These are phyloP conservation scores for Giardia duodenalis DNA, from an alignment of 208 protist genomes.

Conservation along the genomic window DNA sequence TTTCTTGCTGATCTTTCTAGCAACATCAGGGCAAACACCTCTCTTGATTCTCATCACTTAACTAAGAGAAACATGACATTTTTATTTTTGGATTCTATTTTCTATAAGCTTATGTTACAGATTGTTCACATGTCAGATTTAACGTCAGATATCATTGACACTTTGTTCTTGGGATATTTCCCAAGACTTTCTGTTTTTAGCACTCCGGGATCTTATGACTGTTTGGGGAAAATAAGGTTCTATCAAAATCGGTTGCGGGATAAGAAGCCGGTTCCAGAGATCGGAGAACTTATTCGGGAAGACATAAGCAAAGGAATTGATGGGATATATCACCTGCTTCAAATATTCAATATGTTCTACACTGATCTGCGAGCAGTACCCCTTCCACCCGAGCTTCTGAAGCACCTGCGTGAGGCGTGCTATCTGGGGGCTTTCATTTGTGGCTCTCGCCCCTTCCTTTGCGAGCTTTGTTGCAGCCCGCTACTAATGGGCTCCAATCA, in stretches of 20 bases:
- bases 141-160: not conserved
- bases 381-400: no score
- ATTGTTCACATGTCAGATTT: not conserved
- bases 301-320: not conserved
- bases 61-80: not conserved
- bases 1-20: not conserved
- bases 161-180: not conserved
- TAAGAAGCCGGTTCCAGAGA: not conserved
- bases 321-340: not conserved
- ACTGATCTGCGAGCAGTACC: no score
- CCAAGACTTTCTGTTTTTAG: not conserved
- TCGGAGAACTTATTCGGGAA: not conserved
- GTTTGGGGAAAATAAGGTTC: not conserved
- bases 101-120: not conserved
- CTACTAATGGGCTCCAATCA: not conserved
- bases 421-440: not conserved
- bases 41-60: not conserved
- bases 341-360: no score
- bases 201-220: not conserved
- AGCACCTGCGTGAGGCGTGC: no score
- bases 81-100: not conserved
- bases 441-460: not conserved
- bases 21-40: not conserved
- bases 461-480: not conserved
- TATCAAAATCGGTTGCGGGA: not conserved